Conservation (phyloP, 768 basidiomycete genomes). For the Omphalotus guepiniiformis region DNA sequence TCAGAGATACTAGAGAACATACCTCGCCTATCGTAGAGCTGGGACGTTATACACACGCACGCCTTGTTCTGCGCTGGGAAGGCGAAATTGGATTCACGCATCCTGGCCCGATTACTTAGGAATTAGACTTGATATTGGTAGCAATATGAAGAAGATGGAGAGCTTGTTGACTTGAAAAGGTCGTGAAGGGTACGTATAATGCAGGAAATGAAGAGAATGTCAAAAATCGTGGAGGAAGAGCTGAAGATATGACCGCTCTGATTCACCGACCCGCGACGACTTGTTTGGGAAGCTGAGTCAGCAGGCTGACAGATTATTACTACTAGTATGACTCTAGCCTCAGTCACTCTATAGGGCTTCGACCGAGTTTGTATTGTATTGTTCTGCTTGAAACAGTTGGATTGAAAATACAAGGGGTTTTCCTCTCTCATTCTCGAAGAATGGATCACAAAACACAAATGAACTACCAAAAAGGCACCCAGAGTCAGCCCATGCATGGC, state of each 20-base stretch:
- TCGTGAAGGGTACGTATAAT: conserved; percentile 1
- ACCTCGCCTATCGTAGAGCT: conserved; percentile 95
- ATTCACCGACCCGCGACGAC: conserved; percentile 3
- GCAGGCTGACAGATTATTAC: conserved; percentile 2
- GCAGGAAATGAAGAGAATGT: background rate
- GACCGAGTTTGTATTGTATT: too few relatives aligned
- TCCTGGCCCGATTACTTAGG: conserved; percentile 25
- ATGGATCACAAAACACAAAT: too few relatives aligned
- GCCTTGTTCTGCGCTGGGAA: conserved; percentile 95
- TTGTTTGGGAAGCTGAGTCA: conserved; percentile 7
- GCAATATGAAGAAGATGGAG: background rate
- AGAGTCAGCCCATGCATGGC: too few relatives aligned
- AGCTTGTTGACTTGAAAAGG: background rate
- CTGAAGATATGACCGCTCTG: conserved; percentile 3
- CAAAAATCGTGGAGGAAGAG: conserved; percentile 1
- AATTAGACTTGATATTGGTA: background rate
- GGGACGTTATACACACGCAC: conserved; percentile 89
- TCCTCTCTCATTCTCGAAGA: too few relatives aligned
- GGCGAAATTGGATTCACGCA: conserved; percentile 95
- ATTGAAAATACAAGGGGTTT: too few relatives aligned
- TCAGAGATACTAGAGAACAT: conserved; percentile 22
- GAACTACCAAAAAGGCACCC: too few relatives aligned
- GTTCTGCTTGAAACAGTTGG: too few relatives aligned
- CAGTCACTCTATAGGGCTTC: too few relatives aligned
- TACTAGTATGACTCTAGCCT: too few relatives aligned